These are phyloP conservation scores for slime mould (Dictyostelium discoideum) DNA, from an alignment of 78 protist genomes.

Conservation along the genomic window DNA sequence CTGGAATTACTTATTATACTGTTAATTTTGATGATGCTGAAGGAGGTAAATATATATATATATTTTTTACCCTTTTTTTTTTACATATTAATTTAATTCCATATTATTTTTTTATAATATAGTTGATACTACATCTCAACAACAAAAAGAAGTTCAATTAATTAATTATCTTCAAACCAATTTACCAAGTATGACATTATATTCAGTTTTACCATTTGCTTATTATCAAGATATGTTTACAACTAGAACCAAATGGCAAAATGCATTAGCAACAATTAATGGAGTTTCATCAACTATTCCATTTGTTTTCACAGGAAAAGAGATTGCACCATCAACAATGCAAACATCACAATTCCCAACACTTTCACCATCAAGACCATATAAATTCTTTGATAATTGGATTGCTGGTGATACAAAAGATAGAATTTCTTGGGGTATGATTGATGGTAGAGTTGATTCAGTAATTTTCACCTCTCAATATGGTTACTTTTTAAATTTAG, in stretches of 20 bases:
- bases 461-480: background rate
- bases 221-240: conserved; percentile 10
- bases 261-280: background rate
- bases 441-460: background rate
- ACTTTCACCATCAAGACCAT: background rate
- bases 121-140: conserved; percentile 19
- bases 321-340: conserved; percentile 2
- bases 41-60: background rate
- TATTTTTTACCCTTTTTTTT: no score
- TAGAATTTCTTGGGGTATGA: conserved; percentile 61
- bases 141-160: background rate
- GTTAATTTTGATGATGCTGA: conserved; percentile 66
- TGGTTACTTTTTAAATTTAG: conserved; percentile 37
- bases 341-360: conserved; percentile 27
- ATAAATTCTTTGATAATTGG: conserved; percentile 40
- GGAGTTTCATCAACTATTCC: background rate
- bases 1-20: conserved; percentile 21
- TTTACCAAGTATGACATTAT: conserved; percentile 1
- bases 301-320: conserved; percentile 29
- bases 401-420: conserved; percentile 35
- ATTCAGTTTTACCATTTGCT: background rate
- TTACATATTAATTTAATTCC: no score
- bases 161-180: background rate
- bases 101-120: no score
- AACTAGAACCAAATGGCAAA: conserved; percentile 1